Base-by-base conservation (phyloP, 257 asterid species). In the Solanum pimpinellifolium region DNA sequence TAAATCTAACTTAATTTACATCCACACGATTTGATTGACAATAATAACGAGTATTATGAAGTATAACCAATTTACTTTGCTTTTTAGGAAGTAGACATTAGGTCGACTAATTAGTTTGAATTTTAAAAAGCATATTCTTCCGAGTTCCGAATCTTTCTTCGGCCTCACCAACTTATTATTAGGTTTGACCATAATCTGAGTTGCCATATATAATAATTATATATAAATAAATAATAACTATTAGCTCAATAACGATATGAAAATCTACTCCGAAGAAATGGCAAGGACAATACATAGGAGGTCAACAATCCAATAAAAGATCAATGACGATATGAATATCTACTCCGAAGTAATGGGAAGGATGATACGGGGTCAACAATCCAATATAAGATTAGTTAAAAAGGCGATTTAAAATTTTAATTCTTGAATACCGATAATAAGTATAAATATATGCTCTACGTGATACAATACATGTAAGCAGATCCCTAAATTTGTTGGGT, bases 1-100 rank as follows among this genome's bases (percentile, higher is more conserved):
- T 1, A 8, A 59, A 59, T 59, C 27, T 59, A 59, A 59, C 68
- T 59, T 59, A 59, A 59, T 59, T 59, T 59, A 11, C 68, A 18
- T 18, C n/a, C n/a, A 18, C n/a, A 0, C n/a, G 0, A 56, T 56
- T 56, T 1, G 7, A 18, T 18, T 0, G 3, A 56, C 2, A 56
- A 7, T 56, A 56, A 56, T 56, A 7, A 56, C 18, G n/a, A 56
- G n/a, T 18, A 56, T 56, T 2, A 7, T 18, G 65, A 56, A 18
- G 65, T 52, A 56, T 18, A 7, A 18, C n/a, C n/a, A 56, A 6
- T 56, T 56, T 56, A 18, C 41, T 25, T 77, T 41, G 15, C 31
- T 77, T 44, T 25, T 44, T 27, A 2, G 20, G n/a, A 77, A 44
- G 5, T 14, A 42, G 25, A 1, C 83, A 42, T 77, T 77, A 76